A percentile compares a stretch with the other conserved stretches of the same genome.
Evolutionary conservation across 2,329 filamentous ascomycete species (phyloP).

Genomic region (Bisporella sp.): DNA sequence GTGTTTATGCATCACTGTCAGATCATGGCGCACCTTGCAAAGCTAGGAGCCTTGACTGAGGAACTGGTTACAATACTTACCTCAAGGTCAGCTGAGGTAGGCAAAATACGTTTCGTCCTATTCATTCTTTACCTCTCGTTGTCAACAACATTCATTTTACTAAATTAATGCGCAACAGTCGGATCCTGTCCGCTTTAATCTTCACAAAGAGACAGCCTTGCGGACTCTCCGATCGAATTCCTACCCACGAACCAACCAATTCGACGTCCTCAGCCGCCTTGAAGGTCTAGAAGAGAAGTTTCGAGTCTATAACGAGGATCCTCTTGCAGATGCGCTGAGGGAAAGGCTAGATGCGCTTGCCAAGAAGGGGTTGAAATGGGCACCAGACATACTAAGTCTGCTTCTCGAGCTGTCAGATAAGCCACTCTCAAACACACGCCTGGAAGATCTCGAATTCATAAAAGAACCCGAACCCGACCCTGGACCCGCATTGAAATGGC

Average conservation of each 20-base stretch:
- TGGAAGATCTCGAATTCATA: conserved; percentile 55
- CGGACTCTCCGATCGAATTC: conserved; percentile 46
- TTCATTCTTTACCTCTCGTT: background rate
- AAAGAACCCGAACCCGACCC: conserved; percentile 37
- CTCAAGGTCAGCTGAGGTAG: conserved; percentile 45
- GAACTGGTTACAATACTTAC: conserved; percentile 63
- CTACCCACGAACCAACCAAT: conserved; percentile 66
- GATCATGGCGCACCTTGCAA: conserved; percentile 64
- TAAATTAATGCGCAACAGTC: conserved; percentile 10
- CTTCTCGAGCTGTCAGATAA: conserved; percentile 76
- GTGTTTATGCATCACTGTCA: background rate
- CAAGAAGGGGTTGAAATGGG: conserved; percentile 50
- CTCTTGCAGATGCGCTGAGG: conserved; percentile 63
- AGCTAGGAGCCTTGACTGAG: conserved; percentile 57
- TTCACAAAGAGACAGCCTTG: conserved; percentile 42
- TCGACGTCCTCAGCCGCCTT: conserved; percentile 59
- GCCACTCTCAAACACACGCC: conserved; percentile 62
- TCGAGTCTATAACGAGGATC: conserved; percentile 70
- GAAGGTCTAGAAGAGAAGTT: conserved; percentile 82
- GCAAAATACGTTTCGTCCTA: conserved; percentile 5
- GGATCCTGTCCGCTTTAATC: conserved; percentile 32
- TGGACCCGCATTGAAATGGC: conserved; percentile 60
- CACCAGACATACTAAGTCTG: conserved; percentile 72
- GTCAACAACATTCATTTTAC: too few relatives aligned
- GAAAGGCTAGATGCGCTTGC: conserved; percentile 53